These are phyloP conservation scores for Beta macrorhiza DNA, from an alignment of 179 eudicot species.

Conservation along the genomic window DNA sequence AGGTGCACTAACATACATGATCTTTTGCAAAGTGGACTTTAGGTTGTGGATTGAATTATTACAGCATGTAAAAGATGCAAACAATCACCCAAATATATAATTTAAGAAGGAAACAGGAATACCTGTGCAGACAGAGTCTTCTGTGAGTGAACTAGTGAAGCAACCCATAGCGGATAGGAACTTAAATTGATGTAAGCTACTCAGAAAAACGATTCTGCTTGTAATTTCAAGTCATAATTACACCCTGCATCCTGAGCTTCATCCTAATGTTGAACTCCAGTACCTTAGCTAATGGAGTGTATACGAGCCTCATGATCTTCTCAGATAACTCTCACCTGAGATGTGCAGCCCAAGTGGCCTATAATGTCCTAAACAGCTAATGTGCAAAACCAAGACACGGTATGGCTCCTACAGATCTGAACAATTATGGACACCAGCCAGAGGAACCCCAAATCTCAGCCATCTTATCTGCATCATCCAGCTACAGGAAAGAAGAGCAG, in stretches of 20 bases:
- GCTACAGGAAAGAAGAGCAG: not conserved
- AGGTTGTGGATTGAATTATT: not conserved
- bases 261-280: not conserved
- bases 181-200: conserved; percentile 16
- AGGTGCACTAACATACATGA: not conserved
- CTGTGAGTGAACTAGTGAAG: conserved; percentile 28
- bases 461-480: conserved; percentile 19
- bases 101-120: conserved; percentile 3
- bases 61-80: not conserved
- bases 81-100: not conserved
- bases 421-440: conserved; percentile 21
- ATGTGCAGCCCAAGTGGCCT: conserved; percentile 19
- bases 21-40: not conserved
- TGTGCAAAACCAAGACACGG: not conserved
- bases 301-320: conserved; percentile 1
- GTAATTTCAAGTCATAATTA: conserved; percentile 7
- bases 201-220: conserved; percentile 11
- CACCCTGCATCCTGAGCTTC: conserved; percentile 7
- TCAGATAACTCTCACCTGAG: conserved; percentile 10
- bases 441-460: conserved; percentile 12
- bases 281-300: conserved; percentile 1
- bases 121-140: conserved; percentile 29
- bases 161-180: conserved; percentile 18
- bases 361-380: conserved; percentile 3
- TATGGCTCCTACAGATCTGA: conserved; percentile 3